Evolutionary conservation across 2,329 filamentous ascomycete genomes (phyloP).

Genomic region (Byssochlamys sp.): DNA sequence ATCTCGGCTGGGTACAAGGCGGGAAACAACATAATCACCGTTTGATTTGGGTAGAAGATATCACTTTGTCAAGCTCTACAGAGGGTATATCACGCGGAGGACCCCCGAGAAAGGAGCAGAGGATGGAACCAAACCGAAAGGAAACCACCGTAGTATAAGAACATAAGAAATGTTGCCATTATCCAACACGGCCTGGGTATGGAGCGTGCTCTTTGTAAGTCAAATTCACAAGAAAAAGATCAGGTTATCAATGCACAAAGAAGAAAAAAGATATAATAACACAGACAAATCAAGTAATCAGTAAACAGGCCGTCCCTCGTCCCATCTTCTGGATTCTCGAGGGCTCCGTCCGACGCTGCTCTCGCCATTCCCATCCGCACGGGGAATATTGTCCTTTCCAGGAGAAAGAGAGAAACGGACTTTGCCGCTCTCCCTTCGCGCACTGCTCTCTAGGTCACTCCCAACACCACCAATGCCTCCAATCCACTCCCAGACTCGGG

Average conservation of each 20-base stretch:
- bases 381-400: constrained; percentile 9
- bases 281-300: not conserved
- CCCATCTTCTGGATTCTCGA: constrained; percentile 27
- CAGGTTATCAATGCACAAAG: not conserved
- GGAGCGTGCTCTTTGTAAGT: not conserved
- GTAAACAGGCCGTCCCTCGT: constrained; percentile 28
- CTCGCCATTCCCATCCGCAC: constrained; percentile 7
- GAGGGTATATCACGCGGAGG: not conserved
- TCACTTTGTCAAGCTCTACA: no score
- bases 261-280: not conserved
- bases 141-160: not conserved
- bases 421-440: constrained; percentile 16
- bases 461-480: constrained; percentile 47
- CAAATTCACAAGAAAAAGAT: not conserved
- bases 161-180: not conserved
- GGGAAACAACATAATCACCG: no score
- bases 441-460: constrained; percentile 21
- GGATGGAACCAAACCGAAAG: not conserved
- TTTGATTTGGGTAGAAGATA: no score
- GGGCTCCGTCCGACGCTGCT: constrained; percentile 14
- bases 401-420: constrained; percentile 19
- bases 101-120: not conserved
- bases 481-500: constrained; percentile 60
- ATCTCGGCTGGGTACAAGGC: no score
- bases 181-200: not conserved